These are phyloP conservation scores for Lichina pygmaea DNA, from an alignment of 495 filamentous ascomycete species.

Conservation along the genomic window DNA sequence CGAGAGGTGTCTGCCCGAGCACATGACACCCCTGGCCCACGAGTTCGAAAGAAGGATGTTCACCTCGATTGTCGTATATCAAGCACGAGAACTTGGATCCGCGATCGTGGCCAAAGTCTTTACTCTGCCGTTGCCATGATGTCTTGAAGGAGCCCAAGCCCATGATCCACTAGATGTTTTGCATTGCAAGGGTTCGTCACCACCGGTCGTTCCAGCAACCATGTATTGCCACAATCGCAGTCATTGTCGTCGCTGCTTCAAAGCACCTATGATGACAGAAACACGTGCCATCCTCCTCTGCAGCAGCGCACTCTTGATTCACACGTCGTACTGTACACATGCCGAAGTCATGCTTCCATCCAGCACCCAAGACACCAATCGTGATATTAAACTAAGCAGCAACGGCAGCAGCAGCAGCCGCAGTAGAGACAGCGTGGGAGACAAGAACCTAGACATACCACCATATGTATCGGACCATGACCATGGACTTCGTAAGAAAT, in stretches of 20 bases:
- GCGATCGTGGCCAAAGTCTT: constrained; percentile 47
- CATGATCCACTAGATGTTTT: constrained; percentile 26
- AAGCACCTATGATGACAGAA: too few species aligned
- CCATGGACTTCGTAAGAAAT: constrained; percentile 63
- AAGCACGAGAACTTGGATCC: constrained; percentile 38
- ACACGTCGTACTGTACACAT: too few species aligned
- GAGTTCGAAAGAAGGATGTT: neutral
- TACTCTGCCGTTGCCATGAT: constrained; percentile 52
- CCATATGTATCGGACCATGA: constrained; percentile 34
- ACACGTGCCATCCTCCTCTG: too few species aligned
- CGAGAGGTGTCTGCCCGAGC: too few species aligned
- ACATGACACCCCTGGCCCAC: too few species aligned
- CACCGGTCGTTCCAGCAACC: too few species aligned
- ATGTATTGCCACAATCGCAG: too few species aligned
- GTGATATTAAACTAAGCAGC: too few species aligned
- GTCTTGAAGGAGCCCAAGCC: constrained; percentile 31
- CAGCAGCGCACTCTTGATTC: too few species aligned
- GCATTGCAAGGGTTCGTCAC: neutral
- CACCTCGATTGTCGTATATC: constrained; percentile 44
- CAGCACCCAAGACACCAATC: too few species aligned
- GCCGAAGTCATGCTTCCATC: too few species aligned
- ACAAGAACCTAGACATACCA: constrained; percentile 24
- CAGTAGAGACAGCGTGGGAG: neutral
- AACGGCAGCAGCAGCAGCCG: neutral
- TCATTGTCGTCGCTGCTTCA: too few species aligned